These are phyloP conservation scores for Lachnellula hyalina DNA, from an alignment of 2,329 filamentous ascomycete species.

Conservation along the genomic window DNA sequence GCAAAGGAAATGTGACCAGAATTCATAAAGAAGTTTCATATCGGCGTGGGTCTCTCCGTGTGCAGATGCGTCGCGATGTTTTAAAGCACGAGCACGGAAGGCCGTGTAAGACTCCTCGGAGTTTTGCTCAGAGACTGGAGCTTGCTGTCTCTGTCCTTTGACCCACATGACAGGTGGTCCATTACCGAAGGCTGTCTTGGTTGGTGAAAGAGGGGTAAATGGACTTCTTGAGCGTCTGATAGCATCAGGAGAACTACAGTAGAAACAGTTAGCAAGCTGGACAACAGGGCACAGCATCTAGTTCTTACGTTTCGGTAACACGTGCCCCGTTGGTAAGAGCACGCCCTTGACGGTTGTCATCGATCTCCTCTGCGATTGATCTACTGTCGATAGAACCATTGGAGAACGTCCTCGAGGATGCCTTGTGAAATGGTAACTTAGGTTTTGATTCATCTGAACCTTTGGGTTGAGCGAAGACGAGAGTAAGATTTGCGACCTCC, in stretches of 20 bases:
- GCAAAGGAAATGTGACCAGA: slow-evolving; percentile 69
- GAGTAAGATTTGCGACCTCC: slow-evolving; percentile 46
- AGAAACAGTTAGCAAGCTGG: slow-evolving; percentile 6
- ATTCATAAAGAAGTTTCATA: slow-evolving; percentile 65
- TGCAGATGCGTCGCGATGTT: slow-evolving; percentile 32
- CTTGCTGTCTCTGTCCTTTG: slow-evolving; percentile 30
- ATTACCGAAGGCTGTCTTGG: slow-evolving; percentile 18
- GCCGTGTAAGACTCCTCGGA: slow-evolving; percentile 32
- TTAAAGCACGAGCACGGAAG: slow-evolving; percentile 37
- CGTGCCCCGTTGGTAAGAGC: slow-evolving; percentile 34
- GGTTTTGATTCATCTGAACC: slow-evolving; percentile 32
- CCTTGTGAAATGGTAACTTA: slow-evolving; percentile 34
- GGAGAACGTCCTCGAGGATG: slow-evolving; percentile 45
- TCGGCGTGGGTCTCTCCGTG: slow-evolving; percentile 43
- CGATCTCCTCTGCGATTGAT: slow-evolving; percentile 44
- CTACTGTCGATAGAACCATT: slow-evolving; percentile 51
- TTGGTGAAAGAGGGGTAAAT: slow-evolving; percentile 21
- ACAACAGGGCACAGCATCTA: neutral
- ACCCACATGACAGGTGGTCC: slow-evolving; percentile 35
- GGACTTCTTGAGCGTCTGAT: slow-evolving; percentile 25
- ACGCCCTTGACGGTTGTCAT: slow-evolving; percentile 34
- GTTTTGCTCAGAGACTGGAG: slow-evolving; percentile 31
- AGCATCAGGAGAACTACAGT: slow-evolving; percentile 24
- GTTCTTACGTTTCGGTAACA: slow-evolving; percentile 33
- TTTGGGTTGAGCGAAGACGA: slow-evolving; percentile 41